Evolutionary conservation across 306 rosid species (phyloP).

Genomic region (Vigna hirtella): DNA sequence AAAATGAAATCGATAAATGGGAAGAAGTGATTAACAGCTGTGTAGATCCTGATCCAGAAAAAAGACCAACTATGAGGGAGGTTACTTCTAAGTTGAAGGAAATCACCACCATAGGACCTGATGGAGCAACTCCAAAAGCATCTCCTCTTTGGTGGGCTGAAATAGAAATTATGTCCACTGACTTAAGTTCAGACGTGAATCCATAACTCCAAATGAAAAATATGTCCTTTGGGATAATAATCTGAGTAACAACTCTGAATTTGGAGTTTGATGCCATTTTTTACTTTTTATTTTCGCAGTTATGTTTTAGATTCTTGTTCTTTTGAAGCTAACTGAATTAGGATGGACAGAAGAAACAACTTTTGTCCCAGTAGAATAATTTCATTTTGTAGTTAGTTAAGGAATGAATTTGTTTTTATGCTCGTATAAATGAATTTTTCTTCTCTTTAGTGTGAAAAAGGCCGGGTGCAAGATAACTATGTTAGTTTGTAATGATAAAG

Average conservation of each 20-base stretch:
- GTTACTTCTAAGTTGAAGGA: conserved; percentile 63
- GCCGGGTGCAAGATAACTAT: neutral
- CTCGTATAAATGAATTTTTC: conserved; percentile 17
- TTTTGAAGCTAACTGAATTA: conserved; percentile 36
- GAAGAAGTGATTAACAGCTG: conserved; percentile 63
- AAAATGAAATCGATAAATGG: conserved; percentile 61
- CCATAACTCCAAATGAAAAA: conserved; percentile 17
- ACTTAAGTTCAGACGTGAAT: conserved; percentile 50
- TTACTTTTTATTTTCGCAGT: neutral
- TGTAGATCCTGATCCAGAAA: conserved; percentile 57
- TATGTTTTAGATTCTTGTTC: conserved; percentile 34
- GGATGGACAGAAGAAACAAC: conserved; percentile 26
- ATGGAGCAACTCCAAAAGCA: conserved; percentile 74
- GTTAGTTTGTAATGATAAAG: neutral
- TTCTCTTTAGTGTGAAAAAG: neutral
- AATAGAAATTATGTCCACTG: conserved; percentile 77
- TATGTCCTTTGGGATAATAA: neutral
- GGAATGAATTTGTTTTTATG: neutral
- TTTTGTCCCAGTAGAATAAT: conserved; percentile 22
- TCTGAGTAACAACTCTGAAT: conserved; percentile 27
- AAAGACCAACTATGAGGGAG: conserved; percentile 70
- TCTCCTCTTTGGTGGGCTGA: conserved; percentile 99
- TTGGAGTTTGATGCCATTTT: conserved; percentile 44
- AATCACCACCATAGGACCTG: conserved; percentile 78
- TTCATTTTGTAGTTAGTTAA: conserved; percentile 34